Evolutionary conservation across 1,139 yeast species (phyloP).

Genomic region (Kurtzmaniella quercitrusa): DNA sequence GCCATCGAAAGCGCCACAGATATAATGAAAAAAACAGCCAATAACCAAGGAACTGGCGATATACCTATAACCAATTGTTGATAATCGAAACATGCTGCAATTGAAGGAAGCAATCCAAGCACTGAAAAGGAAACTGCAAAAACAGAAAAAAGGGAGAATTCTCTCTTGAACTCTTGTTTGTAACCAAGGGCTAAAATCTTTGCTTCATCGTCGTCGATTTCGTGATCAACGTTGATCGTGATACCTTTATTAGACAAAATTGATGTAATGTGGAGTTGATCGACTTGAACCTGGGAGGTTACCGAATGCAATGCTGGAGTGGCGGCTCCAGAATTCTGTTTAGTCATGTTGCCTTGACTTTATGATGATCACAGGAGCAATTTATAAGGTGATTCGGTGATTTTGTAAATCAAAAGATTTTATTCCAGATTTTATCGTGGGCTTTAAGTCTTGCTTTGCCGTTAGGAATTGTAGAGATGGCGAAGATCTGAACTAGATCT

Average conservation of each 20-base stretch:
- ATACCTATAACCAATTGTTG: slow-evolving; percentile 52
- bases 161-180: slow-evolving; percentile 70
- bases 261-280: slow-evolving; percentile 36
- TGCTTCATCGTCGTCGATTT: slow-evolving; percentile 49
- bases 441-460: no score
- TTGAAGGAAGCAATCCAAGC: slow-evolving; percentile 67
- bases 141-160: slow-evolving; percentile 57
- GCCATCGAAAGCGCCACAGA: slow-evolving; percentile 50
- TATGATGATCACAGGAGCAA: neutral
- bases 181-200: slow-evolving; percentile 64
- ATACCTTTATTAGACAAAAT: slow-evolving; percentile 37
- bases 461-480: no score
- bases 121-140: slow-evolving; percentile 72
- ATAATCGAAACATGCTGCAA: slow-evolving; percentile 55
- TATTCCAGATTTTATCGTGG: no score
- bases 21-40: slow-evolving; percentile 47
- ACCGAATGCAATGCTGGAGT: slow-evolving; percentile 20
- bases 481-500: no score
- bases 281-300: slow-evolving; percentile 36
- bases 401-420: no score
- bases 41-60: slow-evolving; percentile 52
- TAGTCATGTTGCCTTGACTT: neutral
- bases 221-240: slow-evolving; percentile 44
- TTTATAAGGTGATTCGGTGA: no score
- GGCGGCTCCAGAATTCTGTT: slow-evolving; percentile 2